Base-by-base conservation (phyloP, 352 stramenopile genomes). In the Phytophthora sp. region DNA sequence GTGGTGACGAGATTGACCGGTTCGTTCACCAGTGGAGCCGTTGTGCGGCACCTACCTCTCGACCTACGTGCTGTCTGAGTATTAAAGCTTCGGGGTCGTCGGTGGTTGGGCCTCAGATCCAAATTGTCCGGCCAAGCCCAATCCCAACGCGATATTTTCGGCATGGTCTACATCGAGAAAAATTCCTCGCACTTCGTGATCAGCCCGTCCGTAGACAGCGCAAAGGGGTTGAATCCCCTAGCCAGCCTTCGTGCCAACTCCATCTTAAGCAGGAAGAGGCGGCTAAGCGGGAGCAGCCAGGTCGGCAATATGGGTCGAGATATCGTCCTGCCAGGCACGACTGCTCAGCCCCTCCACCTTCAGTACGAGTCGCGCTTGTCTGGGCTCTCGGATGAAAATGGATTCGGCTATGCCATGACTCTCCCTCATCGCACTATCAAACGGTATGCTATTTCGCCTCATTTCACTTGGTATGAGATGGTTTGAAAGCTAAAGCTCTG, bases 371-470 rank as follows among this genome's bases (percentile, higher is more conserved):
- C 57, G 38, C 76, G 76, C 7, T 71, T 86, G 49, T 57, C 63
- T 0, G 50, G 63, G 30, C 61, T 75, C 20, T 38, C 44, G 18
- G 59, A 80, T 33, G 76, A 84, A 38, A 84, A 82, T 16, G 29
- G 42, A n/a, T 69, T 51, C 57, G 57, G 49, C 46, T 69, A 73
- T 46, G 27, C 55, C 57, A 69, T 75, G 21, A 21, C 61, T 26
- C 57, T 85, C 38, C 76, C 76, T 4, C 79, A 90, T 59, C 77
- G 78, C 26, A 80, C 79, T 23, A 62, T 63, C 21, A 88, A 89
- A 59, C 73, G 82, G 79, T 90, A 68, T 12, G 31, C 11, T 30
- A 29, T 9, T 29, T 58, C 20, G 7, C 12, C 3, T 33, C 20
- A 5, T 18, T 51, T 16, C 9, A 51, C 16, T 49, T 7, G 24